Evolutionary conservation across 225 moss, liverwort and hornwort species (phyloP), one percentile per base, ranked within the genome.

Genomic region (Sphagnum contortum): DNA sequence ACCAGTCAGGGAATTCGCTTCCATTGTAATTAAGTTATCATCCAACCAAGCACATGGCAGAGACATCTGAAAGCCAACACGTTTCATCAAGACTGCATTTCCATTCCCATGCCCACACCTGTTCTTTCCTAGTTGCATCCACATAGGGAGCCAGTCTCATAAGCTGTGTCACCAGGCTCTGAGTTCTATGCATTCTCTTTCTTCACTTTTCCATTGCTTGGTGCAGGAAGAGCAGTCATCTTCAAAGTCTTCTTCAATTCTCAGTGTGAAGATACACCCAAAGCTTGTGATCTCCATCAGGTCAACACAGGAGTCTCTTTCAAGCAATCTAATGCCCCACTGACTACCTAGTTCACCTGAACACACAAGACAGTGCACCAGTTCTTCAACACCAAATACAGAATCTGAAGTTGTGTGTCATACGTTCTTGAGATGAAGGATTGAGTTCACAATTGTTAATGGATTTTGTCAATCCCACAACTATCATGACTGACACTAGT

Each of bases 261-360:
- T 85, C 80, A 57, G 84, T 90, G 71, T 90, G 90, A 68, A 90
- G 84, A 67, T 90, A 90, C 48, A 87, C 82, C 90, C 90, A 90
- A 59, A 87, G 66, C 64, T 90, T 87, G 65, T 84, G 87, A 68
- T 90, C 90, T 63, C 90, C 90, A 72, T 90, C 90, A 90, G 87
- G 64, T 81, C 84, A 54, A 90, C 90, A 77, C 90, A 90, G 64
- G 87, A 87, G 51, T 90, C 90, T 66, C 90, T 82, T 73, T 90
- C 90, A 90, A 72, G 52, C 90, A 85, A 66, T 90, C 90, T 65
- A 90, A 66, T 67, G 90, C 90, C 76, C 90, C 90, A 75, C 90
- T 90, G 12, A 90, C 90, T 68, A 90, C 90, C 76, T 90, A 87
- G 65, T 82, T 87, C 75, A 84, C 80, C 84, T 84, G 75, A 64